Percentiles rank a stretch among this genome's conserved stretches.
Evolutionary conservation across 371 early-diverging fungal genomes (phyloP).

Genomic region (Mortierella sp.): DNA sequence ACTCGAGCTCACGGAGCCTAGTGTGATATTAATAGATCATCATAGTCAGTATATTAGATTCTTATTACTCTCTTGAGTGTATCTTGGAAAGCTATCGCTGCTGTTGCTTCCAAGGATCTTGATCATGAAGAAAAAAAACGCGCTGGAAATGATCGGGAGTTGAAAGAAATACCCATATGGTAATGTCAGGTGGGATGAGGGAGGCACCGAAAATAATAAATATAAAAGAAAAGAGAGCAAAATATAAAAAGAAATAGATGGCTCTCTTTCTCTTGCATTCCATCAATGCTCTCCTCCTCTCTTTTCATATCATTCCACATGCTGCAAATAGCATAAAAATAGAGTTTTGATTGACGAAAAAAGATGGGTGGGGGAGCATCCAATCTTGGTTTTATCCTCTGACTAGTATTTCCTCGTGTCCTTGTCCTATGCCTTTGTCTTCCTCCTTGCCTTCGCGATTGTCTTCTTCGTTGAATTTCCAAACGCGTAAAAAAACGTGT

Average conservation of each 20-base stretch:
- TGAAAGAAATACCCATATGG: no score
- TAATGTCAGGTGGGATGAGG: not conserved
- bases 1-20: conserved; percentile 50
- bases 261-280: not conserved
- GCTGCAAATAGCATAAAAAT: no score
- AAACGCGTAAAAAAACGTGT: not conserved
- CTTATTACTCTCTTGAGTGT: not conserved
- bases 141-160: no score
- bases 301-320: not conserved
- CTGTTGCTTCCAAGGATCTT: not conserved
- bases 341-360: no score
- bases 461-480: not conserved
- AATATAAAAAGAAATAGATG: not conserved
- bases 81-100: not conserved
- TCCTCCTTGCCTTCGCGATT: no score
- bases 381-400: no score
- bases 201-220: not conserved
- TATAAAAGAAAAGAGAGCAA: conserved; percentile 1
- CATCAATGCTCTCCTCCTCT: not conserved
- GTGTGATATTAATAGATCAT: not conserved
- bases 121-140: not conserved
- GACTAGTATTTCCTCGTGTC: no score
- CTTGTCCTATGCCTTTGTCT: no score
- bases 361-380: no score
- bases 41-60: not conserved